These are phyloP conservation scores for Blechomonas ayalai DNA, from an alignment of 208 protist genomes.

Conservation along the genomic window DNA sequence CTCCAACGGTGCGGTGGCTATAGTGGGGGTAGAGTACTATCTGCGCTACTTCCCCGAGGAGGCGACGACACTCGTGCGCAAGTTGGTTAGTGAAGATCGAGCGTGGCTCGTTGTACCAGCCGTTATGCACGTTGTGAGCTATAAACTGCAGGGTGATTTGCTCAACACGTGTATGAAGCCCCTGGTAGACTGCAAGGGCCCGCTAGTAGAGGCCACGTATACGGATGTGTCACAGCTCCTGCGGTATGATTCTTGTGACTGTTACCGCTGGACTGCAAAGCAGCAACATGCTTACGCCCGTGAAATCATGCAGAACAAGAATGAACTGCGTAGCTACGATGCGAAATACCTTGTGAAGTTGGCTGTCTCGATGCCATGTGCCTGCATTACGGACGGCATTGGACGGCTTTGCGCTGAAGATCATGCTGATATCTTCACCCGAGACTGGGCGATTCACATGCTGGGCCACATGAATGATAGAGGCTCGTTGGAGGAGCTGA, in stretches of 20 bases:
- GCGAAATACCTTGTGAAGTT: neutral
- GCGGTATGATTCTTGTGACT: too few species aligned
- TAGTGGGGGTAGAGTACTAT: neutral
- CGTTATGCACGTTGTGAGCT: neutral
- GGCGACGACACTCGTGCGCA: neutral
- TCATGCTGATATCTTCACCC: slow-evolving; percentile 5
- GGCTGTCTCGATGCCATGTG: slow-evolving; percentile 12
- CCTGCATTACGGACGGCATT: slow-evolving; percentile 4
- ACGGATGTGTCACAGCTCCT: too few species aligned
- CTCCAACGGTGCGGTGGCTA: neutral
- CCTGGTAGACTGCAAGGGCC: too few species aligned
- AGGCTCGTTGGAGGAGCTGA: slow-evolving; percentile 3
- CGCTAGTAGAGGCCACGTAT: neutral
- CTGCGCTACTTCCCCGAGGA: neutral
- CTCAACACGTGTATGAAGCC: too few species aligned
- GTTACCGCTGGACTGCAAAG: slow-evolving; percentile 14
- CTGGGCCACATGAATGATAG: slow-evolving; percentile 3
- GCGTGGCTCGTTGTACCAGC: slow-evolving; percentile 3
- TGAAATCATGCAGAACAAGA: slow-evolving; percentile 5
- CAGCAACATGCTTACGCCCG: slow-evolving; percentile 17
- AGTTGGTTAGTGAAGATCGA: neutral
- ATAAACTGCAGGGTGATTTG: slow-evolving; percentile 9
- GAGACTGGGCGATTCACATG: slow-evolving; percentile 6
- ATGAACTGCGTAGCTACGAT: neutral
- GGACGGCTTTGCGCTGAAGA: slow-evolving; percentile 3